phyloP scores from a whole-genome alignment of 2,329 filamentous ascomycete genomes.

The Monilinia polystroma region DNA sequence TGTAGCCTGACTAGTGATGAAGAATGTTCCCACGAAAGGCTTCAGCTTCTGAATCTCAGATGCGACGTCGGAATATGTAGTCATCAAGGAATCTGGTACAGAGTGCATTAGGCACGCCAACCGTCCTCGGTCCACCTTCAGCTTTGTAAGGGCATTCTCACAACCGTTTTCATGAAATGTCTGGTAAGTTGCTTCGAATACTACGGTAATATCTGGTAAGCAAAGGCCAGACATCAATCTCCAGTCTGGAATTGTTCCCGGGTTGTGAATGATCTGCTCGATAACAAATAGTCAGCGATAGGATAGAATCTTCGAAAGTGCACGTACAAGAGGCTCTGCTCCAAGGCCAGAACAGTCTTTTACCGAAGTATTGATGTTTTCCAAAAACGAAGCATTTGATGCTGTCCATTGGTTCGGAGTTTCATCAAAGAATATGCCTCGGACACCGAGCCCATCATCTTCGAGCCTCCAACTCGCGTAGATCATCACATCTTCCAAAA shows the following conservation, averaged over 20 bases:
- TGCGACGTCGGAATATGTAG: slow-evolving; percentile 11
- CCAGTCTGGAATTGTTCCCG: slow-evolving; percentile 25
- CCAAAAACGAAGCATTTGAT: slow-evolving; percentile 22
- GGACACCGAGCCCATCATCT: slow-evolving; percentile 22
- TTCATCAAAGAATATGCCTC: slow-evolving; percentile 31
- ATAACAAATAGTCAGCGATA: background rate
- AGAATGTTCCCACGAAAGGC: slow-evolving; percentile 5
- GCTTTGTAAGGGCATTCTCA: slow-evolving; percentile 18
- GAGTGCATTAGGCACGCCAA: slow-evolving; percentile 24
- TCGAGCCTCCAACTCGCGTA: slow-evolving; percentile 27
- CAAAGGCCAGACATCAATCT: slow-evolving; percentile 21
- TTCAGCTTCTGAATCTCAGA: slow-evolving; percentile 15
- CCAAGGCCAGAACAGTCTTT: slow-evolving; percentile 22
- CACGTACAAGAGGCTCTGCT: slow-evolving; percentile 23
- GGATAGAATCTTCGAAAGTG: background rate
- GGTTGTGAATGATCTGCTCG: slow-evolving; percentile 27
- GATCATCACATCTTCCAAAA: slow-evolving; percentile 24
- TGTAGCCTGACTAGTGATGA: slow-evolving; percentile 18
- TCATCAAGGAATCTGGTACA: slow-evolving; percentile 17
- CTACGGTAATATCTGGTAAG: slow-evolving; percentile 26
- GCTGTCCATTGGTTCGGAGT: slow-evolving; percentile 25
- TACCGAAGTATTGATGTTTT: slow-evolving; percentile 20
- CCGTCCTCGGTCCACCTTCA: slow-evolving; percentile 16
- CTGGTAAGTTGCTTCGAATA: slow-evolving; percentile 21
- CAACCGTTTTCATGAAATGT: slow-evolving; percentile 16